Base-by-base conservation (phyloP, 345 rosid genomes). In the Boechera divaricarpa region DNA sequence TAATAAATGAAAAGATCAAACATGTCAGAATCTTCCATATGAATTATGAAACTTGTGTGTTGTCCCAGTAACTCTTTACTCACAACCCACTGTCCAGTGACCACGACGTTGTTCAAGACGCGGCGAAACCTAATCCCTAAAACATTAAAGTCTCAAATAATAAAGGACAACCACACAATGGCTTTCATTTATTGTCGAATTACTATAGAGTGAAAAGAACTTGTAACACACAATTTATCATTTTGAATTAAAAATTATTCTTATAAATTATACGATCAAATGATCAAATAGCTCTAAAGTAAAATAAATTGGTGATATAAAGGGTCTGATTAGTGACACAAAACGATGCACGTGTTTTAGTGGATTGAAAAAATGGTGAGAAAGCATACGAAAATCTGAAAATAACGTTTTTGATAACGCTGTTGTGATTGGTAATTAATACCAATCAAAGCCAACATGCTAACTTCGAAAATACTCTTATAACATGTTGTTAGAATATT, bases 21-120 rank as follows among this genome's bases (percentile, higher is more conserved):
- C 16, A 49, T 59, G 74, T 29, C 73, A 67, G 67, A 36, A 51
- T 55, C 73, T 12, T 39, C 29, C 69, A 18, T 35, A 66, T 67
- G 44, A n/a, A 26, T 13, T 35, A 66, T 67, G 44, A n/a, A 26
- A 35, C 58, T 33, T 24, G 41, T 45, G 69, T 24, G 45, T 32
- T 68, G 74, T 76, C 69, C 10, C 63, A 9, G 6, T 39, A 55
- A 26, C 69, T 51, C 74, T 38, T 58, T 44, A 68, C 74, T 51
- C 63, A 26, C 62, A 39, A 31, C 28, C 29, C 29, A 57, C 56
- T 57, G 8, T 31, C 24, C 24, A 21, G 33, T 10, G 42, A 5
- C 72, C 72, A 74, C 57, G 31, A 24, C 31, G 6, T 51, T 13
- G 44, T 36, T 74, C 10, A 26, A 47, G 66, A 75, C 58, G 72